Conservation (phyloP, 139 green algal species). For the Gonium pectorale region DNA sequence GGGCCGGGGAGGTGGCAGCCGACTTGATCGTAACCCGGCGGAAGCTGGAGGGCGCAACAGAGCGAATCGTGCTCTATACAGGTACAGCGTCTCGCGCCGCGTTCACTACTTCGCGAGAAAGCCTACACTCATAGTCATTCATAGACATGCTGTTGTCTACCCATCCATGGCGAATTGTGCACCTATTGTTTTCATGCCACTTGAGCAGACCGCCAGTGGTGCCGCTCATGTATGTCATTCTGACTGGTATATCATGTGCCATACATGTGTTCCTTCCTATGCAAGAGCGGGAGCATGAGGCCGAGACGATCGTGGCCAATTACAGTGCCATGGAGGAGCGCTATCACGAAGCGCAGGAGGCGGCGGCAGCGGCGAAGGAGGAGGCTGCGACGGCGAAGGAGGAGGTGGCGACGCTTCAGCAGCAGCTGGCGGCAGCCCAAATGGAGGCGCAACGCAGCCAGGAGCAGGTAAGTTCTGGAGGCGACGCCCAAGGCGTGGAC, state of each 20-base stretch:
- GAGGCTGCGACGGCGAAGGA: neutral
- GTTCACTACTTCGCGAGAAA: no score
- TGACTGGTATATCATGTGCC: no score
- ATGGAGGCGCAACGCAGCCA: neutral
- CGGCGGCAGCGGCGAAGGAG: neutral
- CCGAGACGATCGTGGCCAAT: constrained; percentile 31
- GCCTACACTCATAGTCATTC: no score
- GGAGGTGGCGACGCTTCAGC: neutral
- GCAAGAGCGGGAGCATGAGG: constrained; percentile 42
- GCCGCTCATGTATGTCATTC: no score
- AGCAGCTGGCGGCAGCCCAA: neutral
- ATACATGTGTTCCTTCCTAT: no score
- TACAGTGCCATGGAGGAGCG: constrained; percentile 4
- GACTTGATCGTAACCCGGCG: constrained; percentile 48
- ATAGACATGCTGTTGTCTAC: no score
- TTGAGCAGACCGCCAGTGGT: no score
- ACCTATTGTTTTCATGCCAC: no score
- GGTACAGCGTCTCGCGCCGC: no score
- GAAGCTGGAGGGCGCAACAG: constrained; percentile 52
- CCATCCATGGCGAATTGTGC: no score
- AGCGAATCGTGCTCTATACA: constrained; percentile 56
- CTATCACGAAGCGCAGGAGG: neutral
- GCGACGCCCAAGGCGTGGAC: no score
- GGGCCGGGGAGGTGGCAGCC: constrained; percentile 37
- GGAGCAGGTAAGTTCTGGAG: constrained; percentile 20